Base-by-base conservation (phyloP, 352 stramenopile genomes). In the Globisporangium yorkense region DNA sequence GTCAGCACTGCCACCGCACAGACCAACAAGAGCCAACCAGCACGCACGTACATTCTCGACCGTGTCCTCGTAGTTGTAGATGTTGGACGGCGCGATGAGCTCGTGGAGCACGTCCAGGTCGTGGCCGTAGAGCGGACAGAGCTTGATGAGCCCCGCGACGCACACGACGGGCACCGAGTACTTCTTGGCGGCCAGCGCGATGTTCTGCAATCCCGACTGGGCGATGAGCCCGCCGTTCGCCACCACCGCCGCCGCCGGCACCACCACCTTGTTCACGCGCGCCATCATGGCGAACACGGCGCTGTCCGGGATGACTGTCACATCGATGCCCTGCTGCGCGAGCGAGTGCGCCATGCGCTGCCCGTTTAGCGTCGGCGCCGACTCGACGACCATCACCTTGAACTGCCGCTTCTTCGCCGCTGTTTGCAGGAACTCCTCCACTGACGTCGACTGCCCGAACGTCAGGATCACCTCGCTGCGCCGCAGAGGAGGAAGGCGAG, bases 281-380 rank as follows among this genome's bases (percentile, higher is more conserved):
- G 96, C 92, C 97, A 99, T 99, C 65, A 99, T 94, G 15, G 96
- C 96, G 67, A 98, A 99, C 40, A 98, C 94, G 6, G 95, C 96
- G 61, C 89, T 97, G 72, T 99, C 97, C 12, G 90, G 89, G 70
- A 99, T 99, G 18, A 99, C 81, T 31, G 93, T 98, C 40, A 95
- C 94, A 57, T 98, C 83, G 44, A 98, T 96, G 8, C 89, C 92
- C 31, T 81, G 85, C 67, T 95, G 74, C 10, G 90, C 88, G 21
- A 98, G 75, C 39, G 73, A 80, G 59, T 96, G 90, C 8, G 31
- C 21, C 85, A 81, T 88, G 15, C 68, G 65, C 61, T 98, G 92
- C 20, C 95, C 96, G 54, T 96, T 94, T 59, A 97, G 88, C 48
- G 93, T 84, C 6, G 95, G 94, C 40, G 91, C 89, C 47, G 89